phyloP scores from a whole-genome alignment of 2,329 filamentous ascomycete species.

The Xylariaceae sp. region DNA sequence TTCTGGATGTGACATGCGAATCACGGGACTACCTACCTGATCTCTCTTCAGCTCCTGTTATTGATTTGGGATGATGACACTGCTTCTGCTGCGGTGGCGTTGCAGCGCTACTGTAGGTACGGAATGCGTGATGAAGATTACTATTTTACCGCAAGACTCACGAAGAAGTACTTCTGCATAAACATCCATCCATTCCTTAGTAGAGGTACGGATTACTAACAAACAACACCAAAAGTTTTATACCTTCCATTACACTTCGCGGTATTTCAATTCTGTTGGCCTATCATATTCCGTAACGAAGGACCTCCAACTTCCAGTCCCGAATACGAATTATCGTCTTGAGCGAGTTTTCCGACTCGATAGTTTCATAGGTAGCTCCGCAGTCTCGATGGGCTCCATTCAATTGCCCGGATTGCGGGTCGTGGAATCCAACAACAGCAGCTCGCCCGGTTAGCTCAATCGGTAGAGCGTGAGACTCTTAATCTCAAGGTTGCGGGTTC shows the following conservation, averaged over 20 bases:
- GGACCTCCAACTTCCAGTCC: no score
- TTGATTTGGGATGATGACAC: not conserved
- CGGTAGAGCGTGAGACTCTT: slow-evolving; percentile 70
- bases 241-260: no score
- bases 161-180: no score
- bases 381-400: not conserved
- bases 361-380: not conserved
- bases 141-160: no score
- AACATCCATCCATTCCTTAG: no score
- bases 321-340: no score
- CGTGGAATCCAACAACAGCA: not conserved
- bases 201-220: no score
- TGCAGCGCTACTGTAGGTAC: no score
- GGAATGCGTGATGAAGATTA: no score
- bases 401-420: not conserved
- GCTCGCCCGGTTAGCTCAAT: slow-evolving; percentile 59
- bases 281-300: no score
- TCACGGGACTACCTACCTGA: not conserved
- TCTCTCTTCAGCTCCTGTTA: not conserved
- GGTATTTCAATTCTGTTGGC: no score
- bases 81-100: not conserved
- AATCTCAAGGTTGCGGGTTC: slow-evolving; percentile 38
- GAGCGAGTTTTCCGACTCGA: not conserved
- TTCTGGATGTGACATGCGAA: not conserved
- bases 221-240: no score